These are phyloP conservation scores for Nannochloris sp. DNA, from an alignment of 139 green algal species.

Conservation along the genomic window DNA sequence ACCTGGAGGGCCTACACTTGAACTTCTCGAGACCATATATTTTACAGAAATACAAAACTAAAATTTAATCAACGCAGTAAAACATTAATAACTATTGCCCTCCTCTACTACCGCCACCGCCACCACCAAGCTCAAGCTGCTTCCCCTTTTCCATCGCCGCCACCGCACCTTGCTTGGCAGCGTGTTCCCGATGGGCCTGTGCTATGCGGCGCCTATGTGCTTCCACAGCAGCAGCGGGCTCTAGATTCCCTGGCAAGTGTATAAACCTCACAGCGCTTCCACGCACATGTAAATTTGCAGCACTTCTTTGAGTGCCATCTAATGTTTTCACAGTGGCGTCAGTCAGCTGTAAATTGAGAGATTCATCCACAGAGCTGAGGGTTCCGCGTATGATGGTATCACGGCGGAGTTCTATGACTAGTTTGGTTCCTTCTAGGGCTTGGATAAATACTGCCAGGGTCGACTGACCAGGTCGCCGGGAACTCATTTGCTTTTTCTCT, in stretches of 20 bases:
- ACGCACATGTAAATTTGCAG: constrained; percentile 15
- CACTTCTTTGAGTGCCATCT: neutral
- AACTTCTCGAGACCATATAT: too few species aligned
- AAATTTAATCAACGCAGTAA: too few species aligned
- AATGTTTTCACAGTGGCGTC: constrained; percentile 13
- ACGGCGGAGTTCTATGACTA: constrained; percentile 35
- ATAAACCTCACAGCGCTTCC: constrained; percentile 27
- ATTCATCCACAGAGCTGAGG: constrained; percentile 23
- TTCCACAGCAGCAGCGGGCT: constrained; percentile 8
- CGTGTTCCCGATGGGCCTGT: neutral
- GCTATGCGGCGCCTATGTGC: constrained; percentile 7
- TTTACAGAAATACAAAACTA: too few species aligned
- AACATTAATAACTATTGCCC: too few species aligned
- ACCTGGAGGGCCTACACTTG: too few species aligned
- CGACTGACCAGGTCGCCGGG: neutral
- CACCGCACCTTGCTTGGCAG: constrained; percentile 5
- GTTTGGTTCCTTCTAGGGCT: constrained; percentile 24
- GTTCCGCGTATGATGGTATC: constrained; percentile 31
- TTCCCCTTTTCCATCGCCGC: constrained; percentile 4
- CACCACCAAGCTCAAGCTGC: too few species aligned
- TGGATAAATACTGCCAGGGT: constrained; percentile 34
- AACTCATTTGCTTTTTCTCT: neutral
- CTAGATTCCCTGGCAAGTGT: constrained; percentile 27
- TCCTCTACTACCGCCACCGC: too few species aligned
- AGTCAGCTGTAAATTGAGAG: constrained; percentile 32